Base-by-base conservation (phyloP, 208 protist genomes). In the Acanthamoeba sp. region DNA sequence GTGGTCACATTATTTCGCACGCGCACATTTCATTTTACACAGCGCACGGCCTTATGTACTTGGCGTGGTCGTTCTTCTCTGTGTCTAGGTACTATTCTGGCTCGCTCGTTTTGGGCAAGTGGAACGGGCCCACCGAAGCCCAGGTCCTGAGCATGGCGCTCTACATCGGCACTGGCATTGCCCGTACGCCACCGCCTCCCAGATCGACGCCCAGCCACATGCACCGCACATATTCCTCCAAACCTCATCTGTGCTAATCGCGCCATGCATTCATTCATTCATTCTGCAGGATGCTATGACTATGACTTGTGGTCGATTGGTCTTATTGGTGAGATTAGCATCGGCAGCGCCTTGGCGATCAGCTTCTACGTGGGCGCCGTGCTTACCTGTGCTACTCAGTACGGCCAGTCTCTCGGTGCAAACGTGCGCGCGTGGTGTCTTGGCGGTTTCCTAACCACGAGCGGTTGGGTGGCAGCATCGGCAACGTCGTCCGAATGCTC, bases 151-250 rank as follows among this genome's bases (percentile, higher is more conserved):
- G 40, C 80, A 52, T 62, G 80, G 80, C 48, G 5, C 6, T 88
- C n/a, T 88, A 88, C 80, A 52, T 88, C 18, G 32, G 45, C 34
- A 88, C 80, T 20, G 80, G 80, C 80, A 40, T 80, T 45, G 71
- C 71, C 27, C 71, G 71, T 80, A 80, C 71, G 34, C 50, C n/a
- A n/a, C n/a, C n/a, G n/a, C n/a, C n/a, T n/a, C n/a, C n/a, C n/a
- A n/a, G n/a, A n/a, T n/a, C n/a, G n/a, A n/a, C n/a, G n/a, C n/a
- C n/a, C n/a, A n/a, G n/a, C n/a, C 45, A 50, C 45, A 50, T 50
- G 45, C 45, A 50, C 12, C 9, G 45, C 45, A n/a, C n/a, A n/a
- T n/a, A n/a, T n/a, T n/a, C n/a, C n/a, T n/a, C n/a, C n/a, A n/a
- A n/a, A n/a, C n/a, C n/a, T n/a, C n/a, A n/a, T n/a, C n/a, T n/a